These are phyloP conservation scores for Melastoma candidum DNA, from an alignment of 441 rosid genomes.

Conservation along the genomic window DNA sequence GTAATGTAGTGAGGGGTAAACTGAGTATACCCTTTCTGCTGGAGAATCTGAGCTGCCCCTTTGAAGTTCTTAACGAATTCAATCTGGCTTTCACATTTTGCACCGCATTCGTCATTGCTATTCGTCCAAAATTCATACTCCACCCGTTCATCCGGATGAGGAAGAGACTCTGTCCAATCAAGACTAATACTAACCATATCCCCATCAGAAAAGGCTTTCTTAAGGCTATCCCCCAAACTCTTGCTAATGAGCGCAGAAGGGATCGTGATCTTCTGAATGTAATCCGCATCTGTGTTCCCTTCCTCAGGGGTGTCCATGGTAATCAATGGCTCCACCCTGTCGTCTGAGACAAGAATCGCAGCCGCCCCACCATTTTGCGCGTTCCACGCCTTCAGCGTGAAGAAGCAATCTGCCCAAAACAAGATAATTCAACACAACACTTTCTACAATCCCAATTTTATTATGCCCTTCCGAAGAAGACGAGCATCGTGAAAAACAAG, in stretches of 20 bases:
- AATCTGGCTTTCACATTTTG: slow-evolving; percentile 80
- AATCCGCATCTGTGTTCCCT: slow-evolving; percentile 37
- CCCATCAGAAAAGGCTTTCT: slow-evolving; percentile 48
- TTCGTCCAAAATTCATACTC: slow-evolving; percentile 95
- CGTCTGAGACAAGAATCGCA: slow-evolving; percentile 77
- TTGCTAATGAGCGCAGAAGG: slow-evolving; percentile 78
- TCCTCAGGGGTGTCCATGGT: slow-evolving; percentile 88
- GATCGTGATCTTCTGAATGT: slow-evolving; percentile 57
- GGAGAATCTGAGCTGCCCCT: slow-evolving; percentile 89
- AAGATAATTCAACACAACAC: no score
- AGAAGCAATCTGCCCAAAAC: slow-evolving; percentile 51
- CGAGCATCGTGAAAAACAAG: no score
- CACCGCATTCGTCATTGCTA: slow-evolving; percentile 88
- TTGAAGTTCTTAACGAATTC: slow-evolving; percentile 68
- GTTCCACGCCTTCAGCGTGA: slow-evolving; percentile 79
- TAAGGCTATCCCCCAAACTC: slow-evolving; percentile 54
- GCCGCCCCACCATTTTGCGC: slow-evolving; percentile 85
- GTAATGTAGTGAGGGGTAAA: slow-evolving; percentile 94
- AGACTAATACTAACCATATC: slow-evolving; percentile 54
- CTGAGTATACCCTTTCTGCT: slow-evolving; percentile 61
- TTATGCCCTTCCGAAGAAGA: no score
- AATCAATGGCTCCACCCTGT: slow-evolving; percentile 54
- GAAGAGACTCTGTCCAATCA: slow-evolving; percentile 91
- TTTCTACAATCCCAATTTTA: no score
- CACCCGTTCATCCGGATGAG: slow-evolving; percentile 89